Evolutionary conservation across 2,329 filamentous ascomycete species (phyloP), one percentile per base, ranked within the genome.

Genomic region (Exophiala lecanii-corni): DNA sequence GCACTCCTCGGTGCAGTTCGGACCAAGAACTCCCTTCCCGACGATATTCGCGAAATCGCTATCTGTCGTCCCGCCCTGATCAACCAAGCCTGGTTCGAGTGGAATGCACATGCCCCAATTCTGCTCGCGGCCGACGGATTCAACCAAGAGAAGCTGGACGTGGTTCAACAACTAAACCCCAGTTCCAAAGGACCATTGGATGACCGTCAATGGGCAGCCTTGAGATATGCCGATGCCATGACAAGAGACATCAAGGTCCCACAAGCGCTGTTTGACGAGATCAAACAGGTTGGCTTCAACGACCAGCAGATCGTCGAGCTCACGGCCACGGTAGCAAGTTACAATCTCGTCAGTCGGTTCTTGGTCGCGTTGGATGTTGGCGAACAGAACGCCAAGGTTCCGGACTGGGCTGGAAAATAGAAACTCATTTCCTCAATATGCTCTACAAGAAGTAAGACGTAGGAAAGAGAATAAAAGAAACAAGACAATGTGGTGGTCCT

Each of bases 341-440:
- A 94, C 62, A 94, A 94, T 62, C 89, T 86, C 59, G 88, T 94
- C 13, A 89, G 84, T 62, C 76, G 88, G 18, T 89, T 94, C 56
- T 63, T 94, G 55, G 86, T 94, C 6, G 87, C 88, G 9, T 63
- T 94, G 45, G 84, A 94, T 66, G 85, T 71, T 28, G 68, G 67
- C 2, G 68, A 70, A 57, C 64, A 64, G 42, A 70, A 70, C 52
- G 60, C 44, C 9, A 59, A 55, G 36, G 54, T 28, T 10, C 54
- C 54, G 4, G 50, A 53, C 17, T 51, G 45, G 41, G 40, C 41
- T 7, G 40, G 12, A 5, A 31, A 39, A 26, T 26, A 26, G 23
- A 26, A 26, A 12, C 23, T 26, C 23, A 26, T 6, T 26, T 26
- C 7, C 6, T 6, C 23, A 12, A 26, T 26, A 26, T 26, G 6